phyloP scores from a whole-genome alignment of 306 rosid species.

The apple (Malus domestica) region DNA sequence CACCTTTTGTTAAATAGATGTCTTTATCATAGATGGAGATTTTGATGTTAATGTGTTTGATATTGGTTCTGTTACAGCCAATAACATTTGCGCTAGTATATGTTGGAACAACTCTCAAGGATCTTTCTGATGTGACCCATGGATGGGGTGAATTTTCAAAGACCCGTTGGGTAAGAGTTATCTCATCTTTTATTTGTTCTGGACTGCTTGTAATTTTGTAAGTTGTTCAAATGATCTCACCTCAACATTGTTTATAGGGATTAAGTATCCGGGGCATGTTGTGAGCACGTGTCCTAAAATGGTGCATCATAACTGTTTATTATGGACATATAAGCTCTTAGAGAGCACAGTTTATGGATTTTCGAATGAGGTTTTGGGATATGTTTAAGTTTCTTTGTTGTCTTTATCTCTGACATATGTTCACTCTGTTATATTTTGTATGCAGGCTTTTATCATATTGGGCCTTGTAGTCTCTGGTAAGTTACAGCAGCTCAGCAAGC shows the following conservation, averaged over 20 bases:
- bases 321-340: constrained; percentile 2
- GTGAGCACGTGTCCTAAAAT: background rate
- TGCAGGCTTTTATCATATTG: constrained; percentile 69
- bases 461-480: constrained; percentile 72
- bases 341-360: constrained; percentile 6
- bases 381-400: background rate
- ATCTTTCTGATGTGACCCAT: constrained; percentile 92
- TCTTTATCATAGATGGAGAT: background rate
- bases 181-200: background rate
- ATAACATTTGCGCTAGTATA: constrained; percentile 81
- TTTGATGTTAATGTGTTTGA: constrained; percentile 12
- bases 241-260: background rate
- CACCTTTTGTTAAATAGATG: background rate
- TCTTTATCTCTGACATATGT: constrained; percentile 5
- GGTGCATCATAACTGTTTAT: background rate
- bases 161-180: constrained; percentile 74
- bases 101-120: constrained; percentile 90
- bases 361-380: background rate
- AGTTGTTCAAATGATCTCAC: background rate
- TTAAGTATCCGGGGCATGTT: background rate
- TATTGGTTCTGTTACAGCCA: constrained; percentile 56
- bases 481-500: constrained; percentile 18
- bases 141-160: constrained; percentile 85
- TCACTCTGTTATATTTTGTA: constrained; percentile 24
- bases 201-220: background rate